Percentiles rank a stretch among this genome's conserved stretches.
Conservation (phyloP, 2,329 filamentous ascomycete genomes). For the Paraconiothyrium brasiliense region DNA sequence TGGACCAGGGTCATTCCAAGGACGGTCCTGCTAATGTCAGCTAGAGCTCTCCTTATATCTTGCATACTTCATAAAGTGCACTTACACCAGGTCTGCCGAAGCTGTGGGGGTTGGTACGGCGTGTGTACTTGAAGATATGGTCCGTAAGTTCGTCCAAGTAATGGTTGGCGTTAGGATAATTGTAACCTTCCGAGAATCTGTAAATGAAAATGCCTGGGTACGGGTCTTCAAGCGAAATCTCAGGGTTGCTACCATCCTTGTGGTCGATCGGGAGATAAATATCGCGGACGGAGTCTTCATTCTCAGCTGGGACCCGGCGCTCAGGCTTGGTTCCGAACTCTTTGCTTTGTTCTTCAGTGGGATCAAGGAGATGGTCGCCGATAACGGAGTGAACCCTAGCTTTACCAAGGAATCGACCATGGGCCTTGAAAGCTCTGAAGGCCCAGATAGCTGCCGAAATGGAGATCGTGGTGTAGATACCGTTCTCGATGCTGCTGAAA, state of each 20-base stretch:
- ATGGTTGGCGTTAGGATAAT: constrained; percentile 92
- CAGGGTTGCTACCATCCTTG: constrained; percentile 87
- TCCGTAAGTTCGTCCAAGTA: constrained; percentile 75
- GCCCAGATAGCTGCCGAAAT: constrained; percentile 81
- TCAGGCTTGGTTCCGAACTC: constrained; percentile 15
- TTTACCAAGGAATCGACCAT: constrained; percentile 83
- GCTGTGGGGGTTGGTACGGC: constrained; percentile 75
- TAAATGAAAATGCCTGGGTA: constrained; percentile 97
- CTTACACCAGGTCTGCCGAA: constrained; percentile 60
- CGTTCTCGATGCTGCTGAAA: constrained; percentile 88
- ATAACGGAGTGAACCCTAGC: constrained; percentile 88
- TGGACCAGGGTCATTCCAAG: constrained; percentile 94
- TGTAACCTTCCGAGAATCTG: constrained; percentile 94
- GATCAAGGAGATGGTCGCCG: constrained; percentile 73
- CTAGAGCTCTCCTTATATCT: neutral
- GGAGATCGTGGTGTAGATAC: constrained; percentile 86
- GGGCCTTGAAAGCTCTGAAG: constrained; percentile 83
- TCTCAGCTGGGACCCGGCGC: constrained; percentile 33
- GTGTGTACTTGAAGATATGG: constrained; percentile 67
- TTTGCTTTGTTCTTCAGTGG: constrained; percentile 47
- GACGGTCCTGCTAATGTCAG: constrained; percentile 68
- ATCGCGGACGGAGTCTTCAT: constrained; percentile 68
- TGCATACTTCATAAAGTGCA: constrained; percentile 6
- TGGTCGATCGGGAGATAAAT: constrained; percentile 90
- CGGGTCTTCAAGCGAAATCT: constrained; percentile 78